These are phyloP conservation scores for Saccharomyces hybrid DNA, from an alignment of 1,139 yeast genomes.

Conservation along the genomic window DNA sequence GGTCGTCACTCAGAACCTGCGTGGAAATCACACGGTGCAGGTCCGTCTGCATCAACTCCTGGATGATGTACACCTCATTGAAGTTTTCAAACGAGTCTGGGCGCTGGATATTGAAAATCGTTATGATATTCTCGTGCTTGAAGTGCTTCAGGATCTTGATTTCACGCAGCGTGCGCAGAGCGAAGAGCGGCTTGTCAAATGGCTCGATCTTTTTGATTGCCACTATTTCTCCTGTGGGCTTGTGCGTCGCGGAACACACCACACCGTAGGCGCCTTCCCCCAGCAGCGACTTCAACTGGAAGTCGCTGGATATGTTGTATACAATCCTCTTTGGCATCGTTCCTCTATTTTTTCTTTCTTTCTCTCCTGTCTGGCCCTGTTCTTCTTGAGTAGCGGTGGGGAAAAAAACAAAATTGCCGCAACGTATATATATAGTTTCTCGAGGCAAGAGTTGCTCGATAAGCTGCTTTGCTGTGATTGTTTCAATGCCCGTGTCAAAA, in stretches of 20 bases:
- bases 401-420: not conserved
- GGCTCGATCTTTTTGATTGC: conserved; percentile 95
- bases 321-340: conserved; percentile 43
- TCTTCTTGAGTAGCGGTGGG: no score
- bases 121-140: conserved; percentile 84
- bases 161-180: conserved; percentile 84
- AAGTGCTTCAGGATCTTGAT: conserved; percentile 82
- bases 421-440: not conserved
- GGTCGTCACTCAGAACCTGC: conserved; percentile 81
- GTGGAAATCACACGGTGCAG: conserved; percentile 84
- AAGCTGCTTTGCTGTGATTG: not conserved
- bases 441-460: not conserved
- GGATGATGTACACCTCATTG: conserved; percentile 83
- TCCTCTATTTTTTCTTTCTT: conserved; percentile 3
- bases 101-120: conserved; percentile 83
- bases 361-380: not conserved
- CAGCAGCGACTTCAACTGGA: conserved; percentile 70
- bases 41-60: conserved; percentile 95
- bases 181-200: conserved; percentile 85
- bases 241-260: conserved; percentile 87
- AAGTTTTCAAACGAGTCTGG: conserved; percentile 72
- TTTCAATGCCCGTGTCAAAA: not conserved
- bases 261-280: conserved; percentile 99
- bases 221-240: conserved; percentile 81
- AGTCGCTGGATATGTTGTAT: conserved; percentile 83